Base-by-base conservation (phyloP, 345 rosid species). In the Laguncularia racemosa region DNA sequence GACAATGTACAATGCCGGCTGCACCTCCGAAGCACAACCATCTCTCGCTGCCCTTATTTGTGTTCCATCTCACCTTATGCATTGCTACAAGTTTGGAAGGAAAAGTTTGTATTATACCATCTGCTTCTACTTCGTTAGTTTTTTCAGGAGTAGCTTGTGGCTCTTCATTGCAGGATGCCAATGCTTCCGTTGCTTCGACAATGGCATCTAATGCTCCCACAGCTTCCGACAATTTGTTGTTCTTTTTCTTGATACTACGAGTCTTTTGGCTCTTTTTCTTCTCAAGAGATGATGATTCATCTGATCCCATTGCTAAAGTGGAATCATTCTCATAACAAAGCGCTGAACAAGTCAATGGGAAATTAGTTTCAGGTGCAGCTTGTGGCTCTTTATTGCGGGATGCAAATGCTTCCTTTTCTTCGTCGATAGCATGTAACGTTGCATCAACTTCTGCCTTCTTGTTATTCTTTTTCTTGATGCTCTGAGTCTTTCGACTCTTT, bases 1-100 rank as follows among this genome's bases (percentile, higher is more conserved):
- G 95, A 68, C 96, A 93, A 57, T 91, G 74, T 40, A 89, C 75
- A 44, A 93, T 76, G 46, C 97, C 95, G 0, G 95, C 95, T 0
- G 91, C 96, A 78, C 97, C 97, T 12, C 99, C 99, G 0, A 67
- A 82, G 62, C 89, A 82, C 52, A 88, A 40, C 96, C 96, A 95
- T 68, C 90, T 84, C 79, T 85, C 95, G 38, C 95, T 78, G 20
- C 92, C 97, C 58, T 74, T 72, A 76, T 95, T 95, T 86, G 82
- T 70, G 33, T 85, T 95, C 99, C 97, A 84, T 73, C 91, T 76
- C 59, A 82, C 84, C 38, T 78, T 68, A 63, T 90, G 89, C 75
- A 90, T 74, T 0, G 89, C 86, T 33, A 85, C 78, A 23, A 77
- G 58, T 70, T 84, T 88, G 4, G 86, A 65, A 2, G 95, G 95